These are phyloP conservation scores for Chlamydomonas sp. DNA, from an alignment of 139 green algal species.

Conservation along the genomic window DNA sequence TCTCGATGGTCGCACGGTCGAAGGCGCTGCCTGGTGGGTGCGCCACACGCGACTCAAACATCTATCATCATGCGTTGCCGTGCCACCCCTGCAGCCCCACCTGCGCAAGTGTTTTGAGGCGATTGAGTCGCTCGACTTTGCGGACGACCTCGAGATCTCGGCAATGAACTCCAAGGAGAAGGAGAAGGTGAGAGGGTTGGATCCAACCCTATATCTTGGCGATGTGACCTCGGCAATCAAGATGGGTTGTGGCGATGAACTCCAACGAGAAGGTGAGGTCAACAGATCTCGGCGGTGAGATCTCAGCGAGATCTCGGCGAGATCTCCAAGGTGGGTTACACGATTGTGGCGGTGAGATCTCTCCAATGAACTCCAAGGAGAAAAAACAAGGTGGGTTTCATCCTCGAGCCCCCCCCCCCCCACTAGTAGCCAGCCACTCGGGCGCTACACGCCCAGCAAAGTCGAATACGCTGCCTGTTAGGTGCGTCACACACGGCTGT, in stretches of 20 bases:
- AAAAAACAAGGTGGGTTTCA: too few relatives aligned
- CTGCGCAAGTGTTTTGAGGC: conserved; percentile 83
- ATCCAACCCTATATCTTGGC: not conserved
- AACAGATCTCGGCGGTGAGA: not conserved
- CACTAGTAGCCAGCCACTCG: too few relatives aligned
- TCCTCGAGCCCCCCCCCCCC: too few relatives aligned
- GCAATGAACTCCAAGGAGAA: conserved; percentile 65
- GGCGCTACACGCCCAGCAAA: too few relatives aligned
- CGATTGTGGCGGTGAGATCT: too few relatives aligned
- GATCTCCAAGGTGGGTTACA: too few relatives aligned
- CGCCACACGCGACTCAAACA: too few relatives aligned
- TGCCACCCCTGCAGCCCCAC: too few relatives aligned
- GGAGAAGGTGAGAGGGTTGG: conserved; percentile 43
- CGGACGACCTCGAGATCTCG: conserved; percentile 54
- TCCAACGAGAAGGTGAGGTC: conserved; percentile 10
- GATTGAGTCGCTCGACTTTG: conserved; percentile 69
- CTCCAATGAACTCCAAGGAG: too few relatives aligned
- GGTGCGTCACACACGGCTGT: too few relatives aligned
- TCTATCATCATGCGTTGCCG: not conserved
- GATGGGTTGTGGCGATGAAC: not conserved
- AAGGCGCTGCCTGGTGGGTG: not conserved
- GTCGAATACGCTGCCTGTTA: too few relatives aligned
- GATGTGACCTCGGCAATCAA: not conserved
- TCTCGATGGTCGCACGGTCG: not conserved
- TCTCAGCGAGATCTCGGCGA: too few relatives aligned